Percentiles rank a stretch among this genome's conserved stretches.
Conservation (phyloP, 2,329 filamentous ascomycete genomes). For the Neofusicoccum parvum region DNA sequence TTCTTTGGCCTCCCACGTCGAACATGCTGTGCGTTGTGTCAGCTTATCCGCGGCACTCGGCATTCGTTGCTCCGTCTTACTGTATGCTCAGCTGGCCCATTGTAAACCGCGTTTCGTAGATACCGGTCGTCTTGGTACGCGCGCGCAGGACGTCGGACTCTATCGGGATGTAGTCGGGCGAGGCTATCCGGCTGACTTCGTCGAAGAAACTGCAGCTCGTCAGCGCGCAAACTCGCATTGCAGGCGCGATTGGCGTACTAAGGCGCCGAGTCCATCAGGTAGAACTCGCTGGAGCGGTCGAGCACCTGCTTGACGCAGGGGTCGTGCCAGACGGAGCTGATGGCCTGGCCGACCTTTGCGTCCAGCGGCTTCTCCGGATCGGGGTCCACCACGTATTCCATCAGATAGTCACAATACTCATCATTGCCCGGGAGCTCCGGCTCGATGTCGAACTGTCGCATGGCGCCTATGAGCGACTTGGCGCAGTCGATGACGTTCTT, state of each 20-base stretch:
- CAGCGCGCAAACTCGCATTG: conserved; percentile 26
- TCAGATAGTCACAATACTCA: conserved; percentile 75
- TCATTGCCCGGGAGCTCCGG: conserved; percentile 71
- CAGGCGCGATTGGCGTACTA: conserved; percentile 66
- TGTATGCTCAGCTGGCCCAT: conserved; percentile 99
- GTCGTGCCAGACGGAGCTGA: conserved; percentile 88
- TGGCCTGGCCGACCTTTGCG: conserved; percentile 75
- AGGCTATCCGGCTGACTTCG: conserved; percentile 82
- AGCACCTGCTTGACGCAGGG: conserved; percentile 79
- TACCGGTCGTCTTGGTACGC: conserved; percentile 97
- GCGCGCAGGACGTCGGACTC: conserved; percentile 95
- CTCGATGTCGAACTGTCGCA: conserved; percentile 87
- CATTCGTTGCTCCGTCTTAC: conserved; percentile 59
- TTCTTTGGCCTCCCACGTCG: conserved; percentile 94
- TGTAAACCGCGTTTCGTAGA: conserved; percentile 97
- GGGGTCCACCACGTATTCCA: conserved; percentile 86
- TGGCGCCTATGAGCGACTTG: conserved; percentile 87
- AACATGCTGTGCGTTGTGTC: conserved; percentile 75
- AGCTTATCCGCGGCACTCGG: conserved; percentile 32
- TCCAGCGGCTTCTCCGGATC: conserved; percentile 87
- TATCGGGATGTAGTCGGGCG: conserved; percentile 82
- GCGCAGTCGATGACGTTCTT: conserved; percentile 98
- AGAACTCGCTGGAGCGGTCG: conserved; percentile 96
- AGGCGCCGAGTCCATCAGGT: conserved; percentile 97
- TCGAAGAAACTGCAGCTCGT: conserved; percentile 79